phyloP scores from a whole-genome alignment of 208 protist species.

The Trypanosoma melophagium region DNA sequence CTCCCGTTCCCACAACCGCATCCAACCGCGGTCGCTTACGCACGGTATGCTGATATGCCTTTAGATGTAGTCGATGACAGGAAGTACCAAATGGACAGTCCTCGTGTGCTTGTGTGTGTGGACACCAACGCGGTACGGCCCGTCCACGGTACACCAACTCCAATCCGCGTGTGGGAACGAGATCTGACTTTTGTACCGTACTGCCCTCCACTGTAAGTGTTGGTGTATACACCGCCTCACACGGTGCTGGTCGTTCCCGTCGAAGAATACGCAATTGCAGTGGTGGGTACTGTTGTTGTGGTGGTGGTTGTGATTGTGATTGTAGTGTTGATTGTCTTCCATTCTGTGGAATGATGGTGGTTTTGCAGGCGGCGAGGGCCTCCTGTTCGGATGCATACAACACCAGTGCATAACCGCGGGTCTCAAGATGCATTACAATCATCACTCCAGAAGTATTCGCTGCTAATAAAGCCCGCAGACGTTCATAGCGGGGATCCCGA shows the following conservation, averaged over 20 bases:
- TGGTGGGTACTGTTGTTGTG: constrained; percentile 28
- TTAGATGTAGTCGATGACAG: constrained; percentile 65
- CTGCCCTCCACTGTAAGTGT: constrained; percentile 65
- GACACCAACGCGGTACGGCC: constrained; percentile 70
- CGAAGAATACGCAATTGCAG: constrained; percentile 76
- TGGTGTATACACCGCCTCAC: constrained; percentile 79
- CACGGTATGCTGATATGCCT: constrained; percentile 62
- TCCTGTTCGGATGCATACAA: constrained; percentile 84
- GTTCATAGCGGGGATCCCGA: constrained; percentile 84
- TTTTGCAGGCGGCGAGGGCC: constrained; percentile 79
- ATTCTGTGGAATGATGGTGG: constrained; percentile 48
- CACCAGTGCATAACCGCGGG: constrained; percentile 65
- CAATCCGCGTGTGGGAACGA: constrained; percentile 71
- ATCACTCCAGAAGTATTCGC: constrained; percentile 84
- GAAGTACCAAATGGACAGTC: constrained; percentile 80
- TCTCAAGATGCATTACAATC: constrained; percentile 86
- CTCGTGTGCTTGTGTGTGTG: constrained; percentile 44
- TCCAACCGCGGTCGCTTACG: constrained; percentile 64
- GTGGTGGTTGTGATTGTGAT: too few species aligned
- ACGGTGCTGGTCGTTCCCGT: constrained; percentile 58
- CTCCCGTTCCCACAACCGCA: not conserved
- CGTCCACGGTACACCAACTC: constrained; percentile 75
- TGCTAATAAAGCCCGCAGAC: constrained; percentile 66
- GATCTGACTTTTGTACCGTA: constrained; percentile 55
- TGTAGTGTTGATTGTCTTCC: too few species aligned